phyloP scores from a whole-genome alignment of 192 early-diverging fungal species.

The Phlyctochytrium planicorne region DNA sequence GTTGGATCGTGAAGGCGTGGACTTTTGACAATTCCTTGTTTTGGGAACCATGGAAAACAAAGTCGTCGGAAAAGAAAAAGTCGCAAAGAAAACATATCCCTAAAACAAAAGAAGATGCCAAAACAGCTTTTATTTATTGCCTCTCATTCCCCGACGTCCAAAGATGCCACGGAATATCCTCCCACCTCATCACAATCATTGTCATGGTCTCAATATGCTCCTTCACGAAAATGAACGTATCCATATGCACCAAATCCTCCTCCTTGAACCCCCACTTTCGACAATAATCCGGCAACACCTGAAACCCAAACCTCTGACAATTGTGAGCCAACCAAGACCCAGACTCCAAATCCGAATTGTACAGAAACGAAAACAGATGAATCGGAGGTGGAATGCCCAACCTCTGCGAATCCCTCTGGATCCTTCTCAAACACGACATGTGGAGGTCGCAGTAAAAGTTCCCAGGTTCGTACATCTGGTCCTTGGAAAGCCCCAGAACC shows the following conservation, averaged over 20 bases:
- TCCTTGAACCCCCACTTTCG: not conserved
- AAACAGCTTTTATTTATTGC: not conserved
- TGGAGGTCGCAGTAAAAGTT: not conserved
- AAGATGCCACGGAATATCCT: too few species aligned
- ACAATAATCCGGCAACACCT: not conserved
- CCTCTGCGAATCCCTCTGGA: not conserved
- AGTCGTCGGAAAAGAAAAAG: too few species aligned
- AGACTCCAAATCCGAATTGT: not conserved
- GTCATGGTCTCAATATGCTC: not conserved
- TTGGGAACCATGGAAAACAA: too few species aligned
- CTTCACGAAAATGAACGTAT: not conserved
- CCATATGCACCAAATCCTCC: not conserved
- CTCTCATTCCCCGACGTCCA: not conserved
- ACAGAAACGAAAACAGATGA: not conserved
- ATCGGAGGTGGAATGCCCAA: not conserved
- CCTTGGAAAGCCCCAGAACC: not conserved
- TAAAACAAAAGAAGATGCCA: not conserved
- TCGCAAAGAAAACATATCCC: too few species aligned
- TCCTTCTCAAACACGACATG: not conserved
- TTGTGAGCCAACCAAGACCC: not conserved
- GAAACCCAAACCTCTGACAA: not conserved
- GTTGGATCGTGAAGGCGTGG: too few species aligned
- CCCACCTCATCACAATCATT: not conserved
- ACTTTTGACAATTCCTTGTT: too few species aligned
- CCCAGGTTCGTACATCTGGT: not conserved